A percentile compares a stretch with the other conserved stretches of the same genome.
Evolutionary conservation across 2,329 filamentous ascomycete species (phyloP).

Genomic region (Ophiostoma sp.): DNA sequence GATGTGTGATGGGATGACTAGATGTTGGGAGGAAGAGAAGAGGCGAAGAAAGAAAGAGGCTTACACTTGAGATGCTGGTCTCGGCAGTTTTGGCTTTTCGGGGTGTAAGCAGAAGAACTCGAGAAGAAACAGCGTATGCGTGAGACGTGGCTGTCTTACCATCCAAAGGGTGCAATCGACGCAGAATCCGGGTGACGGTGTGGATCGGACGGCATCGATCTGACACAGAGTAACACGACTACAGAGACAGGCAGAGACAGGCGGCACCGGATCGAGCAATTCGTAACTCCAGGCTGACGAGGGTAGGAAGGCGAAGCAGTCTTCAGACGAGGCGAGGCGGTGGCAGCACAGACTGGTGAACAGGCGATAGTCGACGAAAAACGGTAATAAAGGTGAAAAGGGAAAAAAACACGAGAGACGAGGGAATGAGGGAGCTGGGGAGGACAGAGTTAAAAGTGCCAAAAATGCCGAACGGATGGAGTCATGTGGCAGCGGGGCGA

Average conservation of each 20-base stretch:
- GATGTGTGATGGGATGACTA: neutral
- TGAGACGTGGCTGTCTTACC: constrained; percentile 15
- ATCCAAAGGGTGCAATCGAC: constrained; percentile 21
- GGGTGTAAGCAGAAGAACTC: neutral
- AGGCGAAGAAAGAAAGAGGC: constrained; percentile 25
- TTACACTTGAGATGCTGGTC: constrained; percentile 46
- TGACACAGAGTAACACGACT: neutral
- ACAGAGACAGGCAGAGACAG: neutral
- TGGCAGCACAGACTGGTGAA: neutral
- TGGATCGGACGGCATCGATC: constrained; percentile 11
- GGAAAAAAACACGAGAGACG: neutral
- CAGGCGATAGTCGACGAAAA: neutral
- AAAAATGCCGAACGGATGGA: constrained; percentile 14
- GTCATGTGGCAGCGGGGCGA: neutral
- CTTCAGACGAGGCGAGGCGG: neutral
- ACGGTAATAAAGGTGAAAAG: neutral
- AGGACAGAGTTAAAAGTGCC: constrained; percentile 8
- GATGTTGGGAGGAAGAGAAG: neutral
- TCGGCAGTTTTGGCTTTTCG: constrained; percentile 42
- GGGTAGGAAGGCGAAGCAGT: neutral
- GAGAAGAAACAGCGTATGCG: neutral
- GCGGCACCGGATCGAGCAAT: neutral
- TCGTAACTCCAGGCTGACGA: constrained; percentile 2
- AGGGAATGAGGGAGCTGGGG: neutral
- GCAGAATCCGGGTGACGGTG: constrained; percentile 1